These are phyloP conservation scores for Filobasidium uniguttulatum DNA, from an alignment of 1,284 basidiomycete species.

Conservation along the genomic window DNA sequence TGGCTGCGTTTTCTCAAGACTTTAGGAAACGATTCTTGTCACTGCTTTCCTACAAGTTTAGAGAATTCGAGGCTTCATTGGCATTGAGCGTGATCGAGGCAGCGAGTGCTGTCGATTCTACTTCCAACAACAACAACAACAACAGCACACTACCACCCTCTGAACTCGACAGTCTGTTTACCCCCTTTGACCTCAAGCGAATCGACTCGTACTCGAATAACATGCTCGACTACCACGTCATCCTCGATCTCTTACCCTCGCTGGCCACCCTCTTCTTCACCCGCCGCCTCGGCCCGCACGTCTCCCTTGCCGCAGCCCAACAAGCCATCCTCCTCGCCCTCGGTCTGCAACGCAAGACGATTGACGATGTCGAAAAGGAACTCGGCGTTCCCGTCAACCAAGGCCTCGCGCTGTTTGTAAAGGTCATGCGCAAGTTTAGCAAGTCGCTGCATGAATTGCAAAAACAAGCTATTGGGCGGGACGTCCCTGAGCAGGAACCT, in stretches of 20 bases:
- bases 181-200: slow-evolving; percentile 92
- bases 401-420: slow-evolving; percentile 78
- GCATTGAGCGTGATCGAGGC: slow-evolving; percentile 82
- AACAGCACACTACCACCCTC: slow-evolving; percentile 43
- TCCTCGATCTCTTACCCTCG: slow-evolving; percentile 78
- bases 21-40: slow-evolving; percentile 83
- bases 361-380: slow-evolving; percentile 81
- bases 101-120: slow-evolving; percentile 19
- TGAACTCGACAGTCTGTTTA: slow-evolving; percentile 61
- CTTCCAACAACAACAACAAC: background rate
- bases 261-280: slow-evolving; percentile 75
- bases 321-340: slow-evolving; percentile 76
- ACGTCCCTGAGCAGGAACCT: slow-evolving; percentile 38
- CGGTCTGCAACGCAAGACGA: slow-evolving; percentile 77
- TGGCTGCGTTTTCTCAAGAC: slow-evolving; percentile 80
- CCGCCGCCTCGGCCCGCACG: slow-evolving; percentile 47
- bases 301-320: slow-evolving; percentile 67
- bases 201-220: slow-evolving; percentile 92
- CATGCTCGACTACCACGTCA: slow-evolving; percentile 89
- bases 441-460: slow-evolving; percentile 68
- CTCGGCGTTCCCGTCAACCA: slow-evolving; percentile 74
- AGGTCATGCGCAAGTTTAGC: slow-evolving; percentile 73
- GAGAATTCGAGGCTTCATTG: slow-evolving; percentile 76
- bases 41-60: slow-evolving; percentile 84
- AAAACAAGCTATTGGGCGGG: slow-evolving; percentile 55